phyloP scores from a whole-genome alignment of 106 monocot species.

The Acorus gramineus region DNA sequence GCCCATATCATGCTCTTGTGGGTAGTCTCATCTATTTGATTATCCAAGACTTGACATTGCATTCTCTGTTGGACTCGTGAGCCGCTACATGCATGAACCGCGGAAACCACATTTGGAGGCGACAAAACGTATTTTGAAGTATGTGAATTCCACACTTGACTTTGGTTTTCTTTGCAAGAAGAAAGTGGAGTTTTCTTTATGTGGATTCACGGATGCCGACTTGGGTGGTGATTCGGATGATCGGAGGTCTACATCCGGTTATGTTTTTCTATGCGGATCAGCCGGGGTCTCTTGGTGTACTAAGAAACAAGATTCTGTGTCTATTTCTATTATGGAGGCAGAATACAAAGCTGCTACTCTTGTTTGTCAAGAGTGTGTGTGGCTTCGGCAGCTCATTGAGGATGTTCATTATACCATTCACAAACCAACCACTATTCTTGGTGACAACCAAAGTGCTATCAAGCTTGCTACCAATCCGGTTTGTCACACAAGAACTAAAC shows the following conservation, averaged over 20 bases:
- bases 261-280: no score
- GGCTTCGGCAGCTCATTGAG: not conserved
- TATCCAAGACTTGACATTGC: not conserved
- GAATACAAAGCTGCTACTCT: constrained; percentile 2
- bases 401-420: constrained; percentile 1
- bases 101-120: not conserved
- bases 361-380: not conserved
- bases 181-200: no score
- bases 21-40: not conserved
- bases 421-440: not conserved
- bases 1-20: constrained; percentile 3
- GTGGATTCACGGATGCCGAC: no score
- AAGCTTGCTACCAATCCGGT: not conserved
- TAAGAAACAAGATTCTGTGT: no score
- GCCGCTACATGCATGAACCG: not conserved
- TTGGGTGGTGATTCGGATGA: no score
- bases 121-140: no score
- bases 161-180: no score
- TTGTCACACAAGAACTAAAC: constrained; percentile 4
- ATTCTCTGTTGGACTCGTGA: not conserved
- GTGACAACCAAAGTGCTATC: constrained; percentile 12
- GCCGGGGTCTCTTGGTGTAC: no score
- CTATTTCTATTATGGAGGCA: no score
- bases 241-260: no score
- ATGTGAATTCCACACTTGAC: no score